Evolutionary conservation across 108 stramenopile genomes (phyloP).

Genomic region (Epipyxis sp.): DNA sequence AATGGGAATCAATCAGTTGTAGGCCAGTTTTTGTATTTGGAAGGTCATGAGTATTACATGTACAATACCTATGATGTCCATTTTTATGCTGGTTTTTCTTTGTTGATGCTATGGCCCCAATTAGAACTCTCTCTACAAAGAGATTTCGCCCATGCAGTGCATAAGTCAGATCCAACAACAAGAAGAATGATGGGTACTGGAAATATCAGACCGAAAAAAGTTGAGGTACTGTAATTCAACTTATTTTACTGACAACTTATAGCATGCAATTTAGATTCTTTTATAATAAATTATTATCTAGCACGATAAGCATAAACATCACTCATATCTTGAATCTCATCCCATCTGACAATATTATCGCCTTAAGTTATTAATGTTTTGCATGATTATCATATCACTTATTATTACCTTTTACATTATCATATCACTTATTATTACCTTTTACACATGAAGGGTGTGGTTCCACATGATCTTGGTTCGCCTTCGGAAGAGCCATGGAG

Average conservation of each 20-base stretch:
- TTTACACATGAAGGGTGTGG: slow-evolving; percentile 1
- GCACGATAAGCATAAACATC: too few relatives aligned
- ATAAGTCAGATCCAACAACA: slow-evolving; percentile 11
- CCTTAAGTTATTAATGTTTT: too few relatives aligned
- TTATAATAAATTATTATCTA: too few relatives aligned
- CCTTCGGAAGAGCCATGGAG: slow-evolving; percentile 39
- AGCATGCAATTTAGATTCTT: too few relatives aligned
- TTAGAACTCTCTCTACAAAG: slow-evolving; percentile 41
- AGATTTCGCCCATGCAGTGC: slow-evolving; percentile 39
- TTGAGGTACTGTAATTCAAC: slow-evolving; percentile 19
- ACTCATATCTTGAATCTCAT: too few relatives aligned
- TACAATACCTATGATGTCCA: slow-evolving; percentile 55
- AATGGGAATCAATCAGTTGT: slow-evolving; percentile 27
- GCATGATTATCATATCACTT: too few relatives aligned
- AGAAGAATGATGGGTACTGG: slow-evolving; percentile 37
- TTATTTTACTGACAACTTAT: too few relatives aligned
- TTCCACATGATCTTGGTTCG: slow-evolving; percentile 43
- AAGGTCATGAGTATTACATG: slow-evolving; percentile 54
- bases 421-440: neutral
- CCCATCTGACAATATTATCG: too few relatives aligned
- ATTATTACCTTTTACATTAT: too few relatives aligned
- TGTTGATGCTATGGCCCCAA: slow-evolving; percentile 42
- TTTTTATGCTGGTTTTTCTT: slow-evolving; percentile 46
- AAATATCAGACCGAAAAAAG: slow-evolving; percentile 34
- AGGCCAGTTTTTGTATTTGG: slow-evolving; percentile 43